phyloP scores from a whole-genome alignment of 805 yeast species.

The Yarrowia porcina region DNA sequence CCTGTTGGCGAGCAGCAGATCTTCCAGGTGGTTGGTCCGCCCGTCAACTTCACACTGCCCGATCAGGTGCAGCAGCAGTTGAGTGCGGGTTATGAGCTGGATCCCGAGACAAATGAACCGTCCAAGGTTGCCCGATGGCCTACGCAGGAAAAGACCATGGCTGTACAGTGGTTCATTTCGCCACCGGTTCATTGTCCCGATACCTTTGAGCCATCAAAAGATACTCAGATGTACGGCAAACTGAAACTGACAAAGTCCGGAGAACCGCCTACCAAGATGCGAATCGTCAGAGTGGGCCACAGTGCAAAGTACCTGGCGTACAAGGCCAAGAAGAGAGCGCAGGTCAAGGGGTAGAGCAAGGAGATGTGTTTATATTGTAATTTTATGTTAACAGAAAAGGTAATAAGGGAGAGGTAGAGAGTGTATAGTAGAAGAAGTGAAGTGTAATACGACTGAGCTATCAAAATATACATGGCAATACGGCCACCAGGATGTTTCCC shows the following conservation, averaged over 20 bases:
- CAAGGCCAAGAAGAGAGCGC: constrained; percentile 37
- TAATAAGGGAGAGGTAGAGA: no score
- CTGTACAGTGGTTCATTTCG: constrained; percentile 32
- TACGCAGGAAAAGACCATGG: background rate
- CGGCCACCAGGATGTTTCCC: no score
- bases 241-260: background rate
- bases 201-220: constrained; percentile 6
- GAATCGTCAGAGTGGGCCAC: constrained; percentile 50
- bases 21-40: constrained; percentile 32
- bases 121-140: constrained; percentile 29
- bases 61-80: constrained; percentile 32
- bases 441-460: no score
- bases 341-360: background rate
- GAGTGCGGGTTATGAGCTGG: constrained; percentile 29
- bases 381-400: no score
- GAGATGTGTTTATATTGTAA: background rate
- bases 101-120: constrained; percentile 29
- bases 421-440: no score
- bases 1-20: constrained; percentile 21
- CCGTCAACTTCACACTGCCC: constrained; percentile 39
- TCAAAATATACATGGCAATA: no score
- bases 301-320: constrained; percentile 70
- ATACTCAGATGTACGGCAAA: constrained; percentile 17
- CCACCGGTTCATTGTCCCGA: constrained; percentile 31
- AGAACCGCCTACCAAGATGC: background rate